These are phyloP conservation scores for Aspergillus sp. DNA, from an alignment of 2,329 filamentous ascomycete species.

Conservation along the genomic window DNA sequence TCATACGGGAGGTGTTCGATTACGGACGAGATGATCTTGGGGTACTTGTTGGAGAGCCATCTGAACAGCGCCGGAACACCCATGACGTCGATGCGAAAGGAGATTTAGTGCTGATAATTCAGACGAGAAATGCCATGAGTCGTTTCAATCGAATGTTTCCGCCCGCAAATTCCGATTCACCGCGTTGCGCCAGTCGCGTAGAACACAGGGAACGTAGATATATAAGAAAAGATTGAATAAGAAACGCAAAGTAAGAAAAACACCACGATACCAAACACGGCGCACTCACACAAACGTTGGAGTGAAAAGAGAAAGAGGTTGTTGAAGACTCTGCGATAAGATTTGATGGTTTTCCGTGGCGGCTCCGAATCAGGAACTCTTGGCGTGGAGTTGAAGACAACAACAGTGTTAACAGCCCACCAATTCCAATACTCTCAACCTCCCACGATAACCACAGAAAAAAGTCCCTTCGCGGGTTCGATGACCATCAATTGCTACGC, in stretches of 20 bases:
- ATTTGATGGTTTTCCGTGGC: constrained; percentile 12
- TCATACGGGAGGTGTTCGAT: constrained; percentile 75
- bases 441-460: background rate
- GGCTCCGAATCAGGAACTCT: constrained; percentile 16
- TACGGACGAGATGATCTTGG: constrained; percentile 91
- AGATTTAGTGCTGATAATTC: background rate
- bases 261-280: background rate
- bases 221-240: background rate
- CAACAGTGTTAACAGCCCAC: background rate
- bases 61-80: constrained; percentile 92
- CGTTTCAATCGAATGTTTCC: background rate
- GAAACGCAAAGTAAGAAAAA: background rate
- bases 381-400: constrained; percentile 8
- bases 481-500: constrained; percentile 23
- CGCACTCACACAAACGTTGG: background rate
- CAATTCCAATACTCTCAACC: background rate
- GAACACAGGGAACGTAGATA: background rate
- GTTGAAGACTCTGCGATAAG: constrained; percentile 4
- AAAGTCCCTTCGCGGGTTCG: constrained; percentile 10
- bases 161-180: background rate
- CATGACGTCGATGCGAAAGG: constrained; percentile 48
- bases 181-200: background rate
- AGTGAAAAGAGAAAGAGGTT: background rate
- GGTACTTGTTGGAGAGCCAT: constrained; percentile 96
- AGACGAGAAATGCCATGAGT: background rate